A percentile compares a stretch with the other conserved stretches of the same genome.
phyloP scores from a whole-genome alignment of 257 asterid species.

The Nicotiana attenuata region DNA sequence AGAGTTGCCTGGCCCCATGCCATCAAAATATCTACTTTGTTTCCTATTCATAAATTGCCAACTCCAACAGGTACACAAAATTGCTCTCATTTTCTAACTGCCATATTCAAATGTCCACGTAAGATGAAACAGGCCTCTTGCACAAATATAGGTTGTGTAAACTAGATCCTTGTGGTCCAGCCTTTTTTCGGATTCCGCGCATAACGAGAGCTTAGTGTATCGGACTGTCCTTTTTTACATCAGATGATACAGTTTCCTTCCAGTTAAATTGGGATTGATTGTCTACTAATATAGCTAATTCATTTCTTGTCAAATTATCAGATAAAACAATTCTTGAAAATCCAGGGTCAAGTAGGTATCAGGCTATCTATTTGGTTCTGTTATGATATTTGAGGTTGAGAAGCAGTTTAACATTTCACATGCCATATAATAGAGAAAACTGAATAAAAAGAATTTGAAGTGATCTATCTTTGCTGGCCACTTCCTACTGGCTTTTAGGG shows the following conservation, averaged over 20 bases:
- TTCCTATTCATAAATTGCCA: constrained; percentile 13
- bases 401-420: neutral
- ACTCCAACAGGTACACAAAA: neutral
- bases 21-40: constrained; percentile 28
- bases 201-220: too few species aligned
- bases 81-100: constrained; percentile 17
- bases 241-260: neutral
- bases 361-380: neutral
- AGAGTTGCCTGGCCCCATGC: constrained; percentile 21
- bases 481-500: neutral
- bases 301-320: neutral
- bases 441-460: neutral
- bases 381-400: neutral
- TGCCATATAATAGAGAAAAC: neutral
- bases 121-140: neutral
- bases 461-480: neutral
- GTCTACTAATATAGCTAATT: neutral
- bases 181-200: too few species aligned
- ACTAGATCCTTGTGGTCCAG: too few species aligned
- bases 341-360: constrained; percentile 3
- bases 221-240: too few species aligned
- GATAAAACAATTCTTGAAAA: neutral
- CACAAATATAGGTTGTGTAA: too few species aligned
- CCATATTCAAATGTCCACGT: neutral
- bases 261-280: too few species aligned